phyloP scores from a whole-genome alignment of 2,329 filamentous ascomycete species.

The Cladobotryum protrusum region DNA sequence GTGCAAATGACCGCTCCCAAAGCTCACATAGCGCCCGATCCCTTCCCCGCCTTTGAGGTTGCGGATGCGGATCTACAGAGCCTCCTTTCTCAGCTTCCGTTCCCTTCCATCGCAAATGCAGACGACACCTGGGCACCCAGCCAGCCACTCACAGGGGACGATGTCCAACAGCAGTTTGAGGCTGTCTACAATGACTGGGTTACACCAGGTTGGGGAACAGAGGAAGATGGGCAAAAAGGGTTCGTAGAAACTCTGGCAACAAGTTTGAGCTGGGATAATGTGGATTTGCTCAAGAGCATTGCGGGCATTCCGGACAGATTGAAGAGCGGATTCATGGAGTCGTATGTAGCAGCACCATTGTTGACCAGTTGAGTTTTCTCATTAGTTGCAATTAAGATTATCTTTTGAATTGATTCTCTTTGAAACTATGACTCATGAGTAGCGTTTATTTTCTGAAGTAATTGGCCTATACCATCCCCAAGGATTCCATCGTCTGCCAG shows the following conservation, averaged over 20 bases:
- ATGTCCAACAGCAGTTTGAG: not conserved
- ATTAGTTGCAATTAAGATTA: not conserved
- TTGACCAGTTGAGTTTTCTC: not conserved
- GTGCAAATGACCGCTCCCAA: constrained; percentile 3
- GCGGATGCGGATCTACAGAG: constrained; percentile 2
- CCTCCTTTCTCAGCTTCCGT: not conserved
- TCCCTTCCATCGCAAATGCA: not conserved
- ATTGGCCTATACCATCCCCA: no score
- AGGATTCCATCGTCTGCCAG: no score
- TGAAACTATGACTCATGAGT: no score
- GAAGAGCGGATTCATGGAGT: constrained; percentile 2
- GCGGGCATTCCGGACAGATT: constrained; percentile 2
- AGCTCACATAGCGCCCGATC: not conserved
- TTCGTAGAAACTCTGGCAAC: not conserved
- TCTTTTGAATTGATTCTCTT: not conserved
- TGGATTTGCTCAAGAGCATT: not conserved
- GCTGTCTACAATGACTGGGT: not conserved
- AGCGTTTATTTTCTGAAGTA: no score
- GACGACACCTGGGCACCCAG: not conserved
- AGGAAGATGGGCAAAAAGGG: not conserved
- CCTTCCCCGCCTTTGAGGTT: constrained; percentile 3
- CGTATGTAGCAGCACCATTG: constrained; percentile 6
- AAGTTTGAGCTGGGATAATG: not conserved
- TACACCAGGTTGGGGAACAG: not conserved
- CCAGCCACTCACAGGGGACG: not conserved